Percentiles rank a stretch among this genome's conserved stretches.
Evolutionary conservation across 352 stramenopile species (phyloP).

Genomic region (Globisporangium middletonii): DNA sequence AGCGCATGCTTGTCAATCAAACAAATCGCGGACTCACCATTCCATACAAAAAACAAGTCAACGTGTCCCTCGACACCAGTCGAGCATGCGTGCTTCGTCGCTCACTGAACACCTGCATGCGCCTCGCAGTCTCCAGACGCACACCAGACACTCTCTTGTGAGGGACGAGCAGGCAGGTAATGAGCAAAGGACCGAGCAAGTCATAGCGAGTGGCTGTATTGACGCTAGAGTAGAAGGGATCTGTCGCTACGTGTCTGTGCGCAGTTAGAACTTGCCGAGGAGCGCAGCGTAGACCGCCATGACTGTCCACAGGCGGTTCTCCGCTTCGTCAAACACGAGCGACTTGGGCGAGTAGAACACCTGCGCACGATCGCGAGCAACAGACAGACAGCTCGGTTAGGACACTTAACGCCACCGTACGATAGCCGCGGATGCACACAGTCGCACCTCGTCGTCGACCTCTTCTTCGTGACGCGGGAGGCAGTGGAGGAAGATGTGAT

Average conservation of each 20-base stretch:
- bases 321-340: constrained; percentile 96
- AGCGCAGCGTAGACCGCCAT: constrained; percentile 92
- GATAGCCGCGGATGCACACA: not conserved
- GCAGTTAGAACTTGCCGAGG: constrained; percentile 43
- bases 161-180: no score
- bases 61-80: no score
- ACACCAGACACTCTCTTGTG: no score
- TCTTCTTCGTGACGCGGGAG: constrained; percentile 96
- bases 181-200: no score
- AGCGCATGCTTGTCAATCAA: constrained; percentile 4
- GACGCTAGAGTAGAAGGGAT: no score
- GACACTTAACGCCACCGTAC: not conserved
- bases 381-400: not conserved
- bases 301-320: constrained; percentile 99
- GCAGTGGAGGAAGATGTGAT: constrained; percentile 97
- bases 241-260: no score
- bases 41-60: no score
- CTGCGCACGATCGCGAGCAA: constrained; percentile 12
- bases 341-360: constrained; percentile 95
- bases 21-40: no score
- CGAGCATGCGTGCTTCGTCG: no score
- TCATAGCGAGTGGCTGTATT: no score
- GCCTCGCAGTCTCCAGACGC: no score
- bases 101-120: no score
- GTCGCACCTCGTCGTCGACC: constrained; percentile 92